These are phyloP conservation scores for Penicillium antarcticum DNA, from an alignment of 495 filamentous ascomycete species.

Conservation along the genomic window DNA sequence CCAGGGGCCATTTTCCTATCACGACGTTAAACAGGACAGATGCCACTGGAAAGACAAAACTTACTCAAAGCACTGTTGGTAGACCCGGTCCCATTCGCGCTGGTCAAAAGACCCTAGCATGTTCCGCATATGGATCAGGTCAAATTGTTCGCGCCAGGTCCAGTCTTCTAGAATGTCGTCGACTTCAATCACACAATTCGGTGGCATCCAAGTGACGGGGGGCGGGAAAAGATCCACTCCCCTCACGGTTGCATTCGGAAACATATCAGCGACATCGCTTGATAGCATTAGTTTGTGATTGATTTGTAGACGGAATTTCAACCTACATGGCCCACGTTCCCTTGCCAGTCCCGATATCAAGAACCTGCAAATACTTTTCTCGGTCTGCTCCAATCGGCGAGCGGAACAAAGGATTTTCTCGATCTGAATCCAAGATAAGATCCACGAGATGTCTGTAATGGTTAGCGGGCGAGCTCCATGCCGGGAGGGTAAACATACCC, in stretches of 20 bases:
- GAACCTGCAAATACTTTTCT: constrained; percentile 4
- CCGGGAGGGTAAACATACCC: constrained; percentile 4
- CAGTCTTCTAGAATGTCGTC: constrained; percentile 25
- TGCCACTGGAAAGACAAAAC: not conserved
- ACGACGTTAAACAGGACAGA: not conserved
- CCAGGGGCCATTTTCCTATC: constrained; percentile 39
- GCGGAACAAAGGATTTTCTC: constrained; percentile 18
- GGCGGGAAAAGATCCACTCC: constrained; percentile 25
- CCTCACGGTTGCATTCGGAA: constrained; percentile 19
- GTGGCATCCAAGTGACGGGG: constrained; percentile 21
- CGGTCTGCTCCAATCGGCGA: constrained; percentile 8
- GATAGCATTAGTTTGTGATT: not conserved
- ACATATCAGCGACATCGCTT: constrained; percentile 22
- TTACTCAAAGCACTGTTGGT: constrained; percentile 24
- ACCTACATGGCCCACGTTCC: constrained; percentile 25
- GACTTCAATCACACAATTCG: constrained; percentile 20
- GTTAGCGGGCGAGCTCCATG: not conserved
- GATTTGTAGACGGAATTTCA: not conserved
- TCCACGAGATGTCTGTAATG: constrained; percentile 11
- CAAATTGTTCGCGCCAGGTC: constrained; percentile 29
- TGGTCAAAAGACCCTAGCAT: constrained; percentile 21
- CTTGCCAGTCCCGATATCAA: constrained; percentile 20
- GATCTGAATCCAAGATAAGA: constrained; percentile 15
- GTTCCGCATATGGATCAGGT: constrained; percentile 31
- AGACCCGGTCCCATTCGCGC: constrained; percentile 27